phyloP scores from a whole-genome alignment of 805 yeast species.

The Candida piceae region DNA sequence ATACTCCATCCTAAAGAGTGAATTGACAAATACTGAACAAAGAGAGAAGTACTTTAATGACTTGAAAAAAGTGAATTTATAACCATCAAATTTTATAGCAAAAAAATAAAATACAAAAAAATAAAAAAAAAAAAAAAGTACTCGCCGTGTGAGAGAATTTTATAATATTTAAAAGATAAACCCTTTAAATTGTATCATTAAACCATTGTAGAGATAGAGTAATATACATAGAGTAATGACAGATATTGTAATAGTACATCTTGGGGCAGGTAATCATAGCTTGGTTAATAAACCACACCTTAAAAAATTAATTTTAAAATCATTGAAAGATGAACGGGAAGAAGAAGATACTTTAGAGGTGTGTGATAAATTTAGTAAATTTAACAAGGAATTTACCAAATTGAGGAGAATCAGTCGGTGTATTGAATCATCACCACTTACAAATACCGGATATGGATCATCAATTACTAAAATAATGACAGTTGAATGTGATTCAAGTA shows the following conservation, averaged over 20 bases:
- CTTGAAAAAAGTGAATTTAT: slow-evolving; percentile 18
- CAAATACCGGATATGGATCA: slow-evolving; percentile 49
- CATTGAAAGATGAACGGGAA: background rate
- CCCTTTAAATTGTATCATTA: background rate
- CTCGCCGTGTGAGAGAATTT: too few relatives aligned
- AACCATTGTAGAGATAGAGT: slow-evolving; percentile 29
- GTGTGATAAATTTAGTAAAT: background rate
- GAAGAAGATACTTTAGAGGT: background rate
- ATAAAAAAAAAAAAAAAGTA: too few relatives aligned
- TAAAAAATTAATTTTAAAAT: background rate
- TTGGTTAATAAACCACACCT: background rate
- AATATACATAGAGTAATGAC: slow-evolving; percentile 27
- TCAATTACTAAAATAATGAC: slow-evolving; percentile 35
- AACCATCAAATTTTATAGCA: too few relatives aligned
- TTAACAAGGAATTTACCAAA: background rate
- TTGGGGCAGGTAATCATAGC: slow-evolving; percentile 48
- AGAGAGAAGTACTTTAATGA: slow-evolving; percentile 13
- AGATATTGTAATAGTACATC: slow-evolving; percentile 35
- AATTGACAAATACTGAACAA: slow-evolving; percentile 18
- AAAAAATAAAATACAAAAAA: too few relatives aligned
- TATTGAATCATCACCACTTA: slow-evolving; percentile 34
- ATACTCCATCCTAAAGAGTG: slow-evolving; percentile 28
- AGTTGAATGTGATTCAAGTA: slow-evolving; percentile 42
- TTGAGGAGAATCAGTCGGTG: background rate
- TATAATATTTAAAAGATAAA: too few relatives aligned